Evolutionary conservation across 2,329 filamentous ascomycete species (phyloP), one percentile per base, ranked within the genome.

Genomic region (Ophiostoma himal-ulmi): DNA sequence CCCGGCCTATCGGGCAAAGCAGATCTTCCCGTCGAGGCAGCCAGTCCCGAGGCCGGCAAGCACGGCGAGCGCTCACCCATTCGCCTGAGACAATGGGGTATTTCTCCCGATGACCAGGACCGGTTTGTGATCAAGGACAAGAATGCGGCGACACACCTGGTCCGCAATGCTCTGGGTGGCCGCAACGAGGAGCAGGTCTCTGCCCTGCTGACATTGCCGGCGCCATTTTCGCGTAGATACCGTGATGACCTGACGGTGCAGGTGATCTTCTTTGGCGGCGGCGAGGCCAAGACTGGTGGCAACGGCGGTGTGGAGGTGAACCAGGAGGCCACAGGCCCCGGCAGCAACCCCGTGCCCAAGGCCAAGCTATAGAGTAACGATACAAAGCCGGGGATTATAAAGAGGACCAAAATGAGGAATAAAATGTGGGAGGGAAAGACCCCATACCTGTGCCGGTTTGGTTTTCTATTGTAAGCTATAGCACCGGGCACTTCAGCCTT

Each of bases 201-300:
- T 76, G 94, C 94, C 26, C 83, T 99, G 73, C 84, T 99, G 75
- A 98, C 95, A 0, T 84, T 99, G 30, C 94, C 94, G 2, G 91
- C 92, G 70, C 96, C 95, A 0, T 97, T 94, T 77, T 96, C 92
- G 39, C 86, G 95, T 77, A 85, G 95, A 77, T 99, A 98, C 78
- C 88, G 94, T 75, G 95, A 99, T 78, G 95, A 99, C 78, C 82
- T 99, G 73, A 99, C 95, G 0, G 94, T 99, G 20, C 93, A 99
- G 79, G 95, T 99, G 72, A 96, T 99, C 77, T 99, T 99, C 85
- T 99, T 99, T 76, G 95, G 95, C 72, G 88, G 96, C 75, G 88
- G 90, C 89, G 89, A 78, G 91, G 86, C 30, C 30, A 52, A 39
- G 22, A 13, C 8, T 20, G 6, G 60, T 17, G 13, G 39, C 57